Base-by-base conservation (phyloP, 2,329 filamentous ascomycete genomes). In the Chalara sp. region DNA sequence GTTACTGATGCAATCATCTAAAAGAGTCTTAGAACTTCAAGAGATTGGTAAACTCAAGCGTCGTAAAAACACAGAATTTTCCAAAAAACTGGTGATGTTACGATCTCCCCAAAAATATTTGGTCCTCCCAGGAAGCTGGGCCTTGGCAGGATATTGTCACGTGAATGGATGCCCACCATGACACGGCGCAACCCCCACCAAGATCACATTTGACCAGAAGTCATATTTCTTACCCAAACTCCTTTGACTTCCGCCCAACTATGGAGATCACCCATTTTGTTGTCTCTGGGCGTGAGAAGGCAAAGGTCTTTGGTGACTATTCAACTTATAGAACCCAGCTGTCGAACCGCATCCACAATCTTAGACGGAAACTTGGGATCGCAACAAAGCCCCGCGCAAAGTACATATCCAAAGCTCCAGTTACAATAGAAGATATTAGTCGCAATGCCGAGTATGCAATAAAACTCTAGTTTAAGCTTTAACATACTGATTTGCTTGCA, bases 221-320 rank as follows among this genome's bases (percentile, higher is more conserved):
- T 10, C 10, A 39, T 39, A 10, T 13, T 2, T 39, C 35, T 13
- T 10, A 11, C 13, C 13, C 10, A 11, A 39, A 39, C 10, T 39
- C 13, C 13, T 10, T 11, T 39, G 3, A 39, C 35, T 39, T 12
- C 40, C 29, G 40, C 7, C n/a, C 35, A 43, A 45, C 31, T 21
- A 62, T 62, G 60, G 60, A 62, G 28, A 42, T 97, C 69, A 97
- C 93, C 51, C 81, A 81, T 60, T 91, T 89, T 58, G 75, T 97
- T 60, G 79, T 90, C 64, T 81, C 83, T 48, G 84, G 86, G 58
- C 80, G 93, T 56, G 87, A 95, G 67, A 81, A 87, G 63, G 89
- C 89, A 37, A 84, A 96, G 47, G 80, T 95, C 32, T 84, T 93
- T 58, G 91, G 90, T 60, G 90, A 96, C 72, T 91, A 96, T 72